Percentiles rank a stretch among this genome's conserved stretches.
These are phyloP conservation scores for Botrytis medusae DNA, from an alignment of 2,329 filamentous ascomycete genomes.

Conservation along the genomic window DNA sequence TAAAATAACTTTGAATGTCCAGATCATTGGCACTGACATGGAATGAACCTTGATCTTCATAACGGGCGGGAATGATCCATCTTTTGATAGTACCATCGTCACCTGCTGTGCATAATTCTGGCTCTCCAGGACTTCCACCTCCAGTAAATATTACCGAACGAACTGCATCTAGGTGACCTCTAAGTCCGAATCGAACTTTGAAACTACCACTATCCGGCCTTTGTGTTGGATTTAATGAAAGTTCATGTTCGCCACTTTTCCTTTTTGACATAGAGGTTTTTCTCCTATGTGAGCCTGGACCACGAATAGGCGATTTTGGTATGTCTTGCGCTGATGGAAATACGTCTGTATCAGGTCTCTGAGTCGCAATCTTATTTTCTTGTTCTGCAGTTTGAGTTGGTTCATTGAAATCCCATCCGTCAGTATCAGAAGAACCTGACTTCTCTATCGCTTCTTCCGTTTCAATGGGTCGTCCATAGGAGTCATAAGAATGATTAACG, in stretches of 20 bases:
- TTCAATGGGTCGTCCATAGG: constrained; percentile 53
- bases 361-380: constrained; percentile 50
- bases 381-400: constrained; percentile 60
- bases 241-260: constrained; percentile 66
- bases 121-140: constrained; percentile 90
- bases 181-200: constrained; percentile 87
- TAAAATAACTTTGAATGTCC: constrained; percentile 91
- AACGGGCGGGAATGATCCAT: constrained; percentile 87
- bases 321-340: constrained; percentile 81
- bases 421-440: constrained; percentile 53
- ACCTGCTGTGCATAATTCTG: constrained; percentile 93
- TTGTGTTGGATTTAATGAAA: constrained; percentile 53
- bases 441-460: constrained; percentile 48
- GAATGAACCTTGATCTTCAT: constrained; percentile 60
- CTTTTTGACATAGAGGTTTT: constrained; percentile 77
- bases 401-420: constrained; percentile 94
- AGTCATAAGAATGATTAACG: constrained; percentile 58
- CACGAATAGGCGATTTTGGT: constrained; percentile 76
- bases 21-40: constrained; percentile 60
- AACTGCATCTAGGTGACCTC: constrained; percentile 91
- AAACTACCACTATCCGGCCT: constrained; percentile 75
- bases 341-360: constrained; percentile 79
- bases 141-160: constrained; percentile 95
- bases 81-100: constrained; percentile 96
- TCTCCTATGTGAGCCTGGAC: constrained; percentile 68